Evolutionary conservation across 495 filamentous ascomycete species (phyloP), one percentile per base, ranked within the genome.

Genomic region (Talaromyces adpressus): DNA sequence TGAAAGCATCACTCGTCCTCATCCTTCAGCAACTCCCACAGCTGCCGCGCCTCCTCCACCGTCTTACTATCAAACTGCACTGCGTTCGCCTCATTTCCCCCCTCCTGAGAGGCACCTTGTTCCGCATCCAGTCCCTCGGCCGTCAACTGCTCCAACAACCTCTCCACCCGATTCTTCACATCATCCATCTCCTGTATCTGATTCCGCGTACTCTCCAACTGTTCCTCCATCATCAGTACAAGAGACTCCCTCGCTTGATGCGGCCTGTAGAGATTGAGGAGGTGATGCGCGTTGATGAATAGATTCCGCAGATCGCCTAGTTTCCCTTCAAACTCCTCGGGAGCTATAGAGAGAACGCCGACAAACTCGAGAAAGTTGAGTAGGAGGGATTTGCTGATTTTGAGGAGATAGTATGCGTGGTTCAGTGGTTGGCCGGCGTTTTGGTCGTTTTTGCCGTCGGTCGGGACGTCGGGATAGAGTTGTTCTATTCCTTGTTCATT

Each of bases 181-280:
- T 82, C 83, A 59, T 84, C 79, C 64, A 96, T 89, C 41, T 87
- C 84, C 30, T 90, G 81, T 1, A 91, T 92, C 75, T 98, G 93
- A n/a, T 81, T 83, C 65, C 83, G 84, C 62, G 85, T 87, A 64
- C 77, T 81, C 65, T 89, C 85, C 36, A 97, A 72, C 71, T 94
- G 89, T 67, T 91, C 89, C 75, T 97, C 91, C 92, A 98, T 94
- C 82, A 94, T 85, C 69, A 87, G 72, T 27, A 97, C 95, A 51
- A 98, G 78, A 30, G 87, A 92, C 75, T 98, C 95, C 41, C 94
- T 79, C 25, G 93, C 92, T 73, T 98, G 95, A 73, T 98, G 94
- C 2, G 94, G 95, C 23, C 94, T 87, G 73, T 97, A 98, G 63
- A 94, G 87, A 72, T 98, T 98, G 57, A 97, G 83, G 20, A 93